Evolutionary conservation across 2,329 filamentous ascomycete species (phyloP).

Genomic region (Apiospora sp.): DNA sequence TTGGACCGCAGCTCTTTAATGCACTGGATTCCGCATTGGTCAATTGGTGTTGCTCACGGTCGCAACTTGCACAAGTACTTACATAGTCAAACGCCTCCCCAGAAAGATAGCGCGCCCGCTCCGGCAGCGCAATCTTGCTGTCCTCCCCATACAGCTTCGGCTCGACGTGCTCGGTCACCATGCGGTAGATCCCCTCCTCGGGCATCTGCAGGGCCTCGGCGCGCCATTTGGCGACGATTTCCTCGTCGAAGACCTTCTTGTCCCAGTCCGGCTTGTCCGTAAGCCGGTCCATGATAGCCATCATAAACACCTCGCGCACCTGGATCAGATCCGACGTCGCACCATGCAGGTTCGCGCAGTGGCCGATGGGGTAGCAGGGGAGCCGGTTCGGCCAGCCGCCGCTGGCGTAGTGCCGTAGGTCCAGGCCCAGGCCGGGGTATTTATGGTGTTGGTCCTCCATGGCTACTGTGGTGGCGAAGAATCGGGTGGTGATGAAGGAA

Average conservation of each 20-base stretch:
- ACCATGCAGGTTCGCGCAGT: not conserved
- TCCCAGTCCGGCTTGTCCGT: slow-evolving; percentile 50
- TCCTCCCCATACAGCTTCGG: not conserved
- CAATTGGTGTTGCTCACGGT: too few species aligned
- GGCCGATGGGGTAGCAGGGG: slow-evolving; percentile 24
- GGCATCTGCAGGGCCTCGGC: slow-evolving; percentile 39
- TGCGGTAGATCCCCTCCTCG: slow-evolving; percentile 30
- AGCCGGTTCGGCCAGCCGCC: not conserved
- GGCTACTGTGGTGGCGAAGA: not conserved
- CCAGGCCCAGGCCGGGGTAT: not conserved
- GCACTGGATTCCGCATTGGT: slow-evolving; percentile 29
- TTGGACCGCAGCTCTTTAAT: slow-evolving; percentile 60
- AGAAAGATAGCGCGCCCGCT: slow-evolving; percentile 30
- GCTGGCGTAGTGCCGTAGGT: not conserved
- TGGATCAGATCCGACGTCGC: slow-evolving; percentile 29
- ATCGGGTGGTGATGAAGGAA: not conserved
- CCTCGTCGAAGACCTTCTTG: slow-evolving; percentile 44
- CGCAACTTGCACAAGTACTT: slow-evolving; percentile 20
- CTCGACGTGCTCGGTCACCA: not conserved
- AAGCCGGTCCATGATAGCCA: slow-evolving; percentile 38
- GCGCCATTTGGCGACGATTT: slow-evolving; percentile 44
- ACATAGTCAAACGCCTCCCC: slow-evolving; percentile 35
- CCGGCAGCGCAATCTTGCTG: not conserved
- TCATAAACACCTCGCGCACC: slow-evolving; percentile 46
- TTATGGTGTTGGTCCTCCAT: not conserved